Conservation (phyloP, 352 stramenopile genomes). For the Phytopythium boreale region DNA sequence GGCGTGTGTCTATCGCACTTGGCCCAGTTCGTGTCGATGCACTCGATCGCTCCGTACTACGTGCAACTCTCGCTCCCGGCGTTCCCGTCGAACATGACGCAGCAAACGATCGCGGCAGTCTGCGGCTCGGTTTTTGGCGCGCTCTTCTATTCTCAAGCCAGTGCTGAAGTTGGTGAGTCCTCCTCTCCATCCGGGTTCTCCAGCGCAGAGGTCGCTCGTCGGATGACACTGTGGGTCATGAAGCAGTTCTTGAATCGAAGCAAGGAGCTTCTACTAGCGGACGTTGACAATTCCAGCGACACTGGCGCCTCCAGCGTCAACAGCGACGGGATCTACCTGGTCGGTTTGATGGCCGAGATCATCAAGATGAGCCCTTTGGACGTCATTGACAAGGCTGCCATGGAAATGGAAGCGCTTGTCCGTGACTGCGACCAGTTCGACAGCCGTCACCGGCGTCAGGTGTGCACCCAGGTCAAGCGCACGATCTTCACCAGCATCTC, state of each 20-base stretch:
- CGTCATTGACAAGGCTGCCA: constrained; percentile 29
- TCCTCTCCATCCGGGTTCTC: neutral
- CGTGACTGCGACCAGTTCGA: constrained; percentile 4
- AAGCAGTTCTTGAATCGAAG: constrained; percentile 37
- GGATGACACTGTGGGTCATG: constrained; percentile 50
- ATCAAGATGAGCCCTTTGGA: constrained; percentile 57
- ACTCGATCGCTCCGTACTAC: constrained; percentile 53
- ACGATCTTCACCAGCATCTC: constrained; percentile 44
- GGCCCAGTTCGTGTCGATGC: constrained; percentile 39
- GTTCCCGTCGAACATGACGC: constrained; percentile 30
- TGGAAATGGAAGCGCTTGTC: constrained; percentile 43
- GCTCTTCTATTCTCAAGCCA: constrained; percentile 37
- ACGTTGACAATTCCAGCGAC: neutral
- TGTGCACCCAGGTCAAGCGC: constrained; percentile 30
- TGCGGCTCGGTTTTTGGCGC: constrained; percentile 51
- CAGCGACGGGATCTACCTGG: constrained; percentile 42
- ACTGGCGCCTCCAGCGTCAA: constrained; percentile 8
- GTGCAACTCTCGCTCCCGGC: constrained; percentile 41
- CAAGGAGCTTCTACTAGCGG: constrained; percentile 22
- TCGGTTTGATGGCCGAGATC: constrained; percentile 52
- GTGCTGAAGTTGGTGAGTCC: neutral
- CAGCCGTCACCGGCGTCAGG: constrained; percentile 12
- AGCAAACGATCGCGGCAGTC: constrained; percentile 33
- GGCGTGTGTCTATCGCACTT: constrained; percentile 45
- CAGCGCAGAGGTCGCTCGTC: constrained; percentile 15